phyloP scores from a whole-genome alignment of 192 early-diverging fungal species.

The Podila verticillata region DNA sequence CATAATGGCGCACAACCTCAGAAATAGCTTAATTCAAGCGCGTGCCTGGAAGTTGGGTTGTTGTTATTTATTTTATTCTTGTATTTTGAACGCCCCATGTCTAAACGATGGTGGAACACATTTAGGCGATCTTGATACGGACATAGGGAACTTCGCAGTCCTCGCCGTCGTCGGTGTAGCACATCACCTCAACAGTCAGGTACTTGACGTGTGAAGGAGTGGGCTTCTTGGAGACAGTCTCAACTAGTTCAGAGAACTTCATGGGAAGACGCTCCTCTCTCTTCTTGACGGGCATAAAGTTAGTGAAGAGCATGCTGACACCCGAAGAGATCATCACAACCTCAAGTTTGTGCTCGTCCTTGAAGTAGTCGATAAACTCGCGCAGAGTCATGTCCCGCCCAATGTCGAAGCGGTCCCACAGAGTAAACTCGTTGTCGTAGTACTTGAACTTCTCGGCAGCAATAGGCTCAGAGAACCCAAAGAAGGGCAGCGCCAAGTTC shows the following conservation, averaged over 20 bases:
- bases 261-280: conserved; percentile 79
- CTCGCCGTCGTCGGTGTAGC: conserved; percentile 88
- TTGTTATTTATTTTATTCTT: no score
- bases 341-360: conserved; percentile 83
- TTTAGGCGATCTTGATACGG: conserved; percentile 38
- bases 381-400: conserved; percentile 86
- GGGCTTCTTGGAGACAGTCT: conserved; percentile 87
- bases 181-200: conserved; percentile 89
- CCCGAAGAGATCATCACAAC: conserved; percentile 94
- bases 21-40: no score
- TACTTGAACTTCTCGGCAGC: conserved; percentile 89
- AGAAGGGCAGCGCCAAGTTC: conserved; percentile 97
- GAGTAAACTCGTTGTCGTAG: conserved; percentile 84
- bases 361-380: conserved; percentile 89
- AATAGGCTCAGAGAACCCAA: conserved; percentile 99
- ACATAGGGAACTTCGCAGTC: conserved; percentile 81
- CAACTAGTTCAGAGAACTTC: conserved; percentile 86
- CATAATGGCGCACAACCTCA: no score
- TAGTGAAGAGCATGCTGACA: conserved; percentile 92
- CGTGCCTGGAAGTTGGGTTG: no score
- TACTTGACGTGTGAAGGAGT: conserved; percentile 86
- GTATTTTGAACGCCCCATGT: neutral
- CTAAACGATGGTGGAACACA: neutral
- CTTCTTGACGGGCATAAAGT: conserved; percentile 91
- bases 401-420: conserved; percentile 97